Evolutionary conservation across 768 basidiomycete species (phyloP).

Genomic region (Holtermannia corniformis): DNA sequence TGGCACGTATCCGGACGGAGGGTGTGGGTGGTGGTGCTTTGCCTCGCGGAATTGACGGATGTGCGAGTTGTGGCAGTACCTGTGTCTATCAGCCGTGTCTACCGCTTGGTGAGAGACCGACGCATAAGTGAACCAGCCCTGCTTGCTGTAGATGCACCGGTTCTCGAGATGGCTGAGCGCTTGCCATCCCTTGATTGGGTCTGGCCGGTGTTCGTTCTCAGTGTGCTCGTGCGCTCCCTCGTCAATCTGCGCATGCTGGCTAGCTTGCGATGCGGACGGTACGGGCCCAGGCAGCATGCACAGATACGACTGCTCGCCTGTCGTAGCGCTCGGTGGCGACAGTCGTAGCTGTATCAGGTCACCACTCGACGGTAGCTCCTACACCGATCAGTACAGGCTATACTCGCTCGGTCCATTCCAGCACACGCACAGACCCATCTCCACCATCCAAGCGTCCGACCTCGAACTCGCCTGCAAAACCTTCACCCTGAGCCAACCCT

Average conservation of each 20-base stretch:
- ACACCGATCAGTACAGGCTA: background rate
- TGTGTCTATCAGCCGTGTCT: slow-evolving; percentile 8
- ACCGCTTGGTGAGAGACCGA: slow-evolving; percentile 44
- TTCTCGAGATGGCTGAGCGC: slow-evolving; percentile 33
- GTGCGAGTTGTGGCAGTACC: slow-evolving; percentile 71
- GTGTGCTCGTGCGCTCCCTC: no score
- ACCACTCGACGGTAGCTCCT: background rate
- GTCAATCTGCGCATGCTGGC: slow-evolving; percentile 5
- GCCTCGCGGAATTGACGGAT: slow-evolving; percentile 93
- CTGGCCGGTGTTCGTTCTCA: slow-evolving; percentile 15
- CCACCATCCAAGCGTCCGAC: no score
- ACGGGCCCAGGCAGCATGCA: slow-evolving; percentile 31
- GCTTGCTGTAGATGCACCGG: slow-evolving; percentile 32
- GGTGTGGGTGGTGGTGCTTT: slow-evolving; percentile 54
- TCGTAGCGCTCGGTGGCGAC: background rate
- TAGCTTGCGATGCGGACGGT: slow-evolving; percentile 14
- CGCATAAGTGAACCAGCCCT: slow-evolving; percentile 71
- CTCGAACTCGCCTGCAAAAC: no score
- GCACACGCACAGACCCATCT: no score
- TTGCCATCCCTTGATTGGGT: slow-evolving; percentile 27
- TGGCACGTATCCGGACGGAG: slow-evolving; percentile 58
- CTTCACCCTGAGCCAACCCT: no score
- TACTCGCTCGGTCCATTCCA: no score
- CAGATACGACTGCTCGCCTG: slow-evolving; percentile 19
- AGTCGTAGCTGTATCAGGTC: background rate